Conservation (phyloP, 2,329 filamentous ascomycete genomes). For the Lachnellula arida region DNA sequence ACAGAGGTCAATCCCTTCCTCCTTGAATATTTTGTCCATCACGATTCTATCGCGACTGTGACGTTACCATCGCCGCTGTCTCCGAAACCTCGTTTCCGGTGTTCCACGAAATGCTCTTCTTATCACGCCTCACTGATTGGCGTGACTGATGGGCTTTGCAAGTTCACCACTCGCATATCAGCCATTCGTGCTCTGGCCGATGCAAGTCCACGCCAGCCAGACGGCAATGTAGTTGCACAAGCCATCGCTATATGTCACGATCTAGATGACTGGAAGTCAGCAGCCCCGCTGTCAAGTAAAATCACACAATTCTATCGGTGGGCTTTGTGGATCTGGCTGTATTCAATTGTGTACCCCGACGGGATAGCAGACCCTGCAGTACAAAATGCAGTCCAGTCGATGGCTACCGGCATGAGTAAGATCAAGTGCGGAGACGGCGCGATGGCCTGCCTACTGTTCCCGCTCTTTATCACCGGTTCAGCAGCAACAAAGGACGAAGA, state of each 20-base stretch:
- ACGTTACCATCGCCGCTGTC: slow-evolving; percentile 7
- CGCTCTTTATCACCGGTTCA: slow-evolving; percentile 20
- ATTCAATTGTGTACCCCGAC: slow-evolving; percentile 16
- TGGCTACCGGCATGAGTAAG: slow-evolving; percentile 9
- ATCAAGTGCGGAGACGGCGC: slow-evolving; percentile 15
- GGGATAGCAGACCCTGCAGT: slow-evolving; percentile 5
- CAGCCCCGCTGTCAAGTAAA: neutral
- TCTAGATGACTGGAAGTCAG: slow-evolving; percentile 14
- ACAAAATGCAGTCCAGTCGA: slow-evolving; percentile 8
- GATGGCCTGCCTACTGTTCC: slow-evolving; percentile 22
- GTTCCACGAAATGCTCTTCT: neutral
- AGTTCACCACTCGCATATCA: slow-evolving; percentile 19
- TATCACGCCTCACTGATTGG: slow-evolving; percentile 13
- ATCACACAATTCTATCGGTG: slow-evolving; percentile 14
- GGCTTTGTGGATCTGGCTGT: slow-evolving; percentile 21
- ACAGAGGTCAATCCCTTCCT: slow-evolving; percentile 20
- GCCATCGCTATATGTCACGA: slow-evolving; percentile 16
- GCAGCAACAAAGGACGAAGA: slow-evolving; percentile 13
- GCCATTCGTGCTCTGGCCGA: slow-evolving; percentile 10
- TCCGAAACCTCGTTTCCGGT: slow-evolving; percentile 3
- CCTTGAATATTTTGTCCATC: slow-evolving; percentile 23
- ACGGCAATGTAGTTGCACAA: slow-evolving; percentile 7
- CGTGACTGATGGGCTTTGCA: slow-evolving; percentile 14
- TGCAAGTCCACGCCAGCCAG: neutral
- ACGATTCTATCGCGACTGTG: slow-evolving; percentile 19